phyloP scores from a whole-genome alignment of 1,139 yeast species.

The Yamadazyma spencermartinsiae region DNA sequence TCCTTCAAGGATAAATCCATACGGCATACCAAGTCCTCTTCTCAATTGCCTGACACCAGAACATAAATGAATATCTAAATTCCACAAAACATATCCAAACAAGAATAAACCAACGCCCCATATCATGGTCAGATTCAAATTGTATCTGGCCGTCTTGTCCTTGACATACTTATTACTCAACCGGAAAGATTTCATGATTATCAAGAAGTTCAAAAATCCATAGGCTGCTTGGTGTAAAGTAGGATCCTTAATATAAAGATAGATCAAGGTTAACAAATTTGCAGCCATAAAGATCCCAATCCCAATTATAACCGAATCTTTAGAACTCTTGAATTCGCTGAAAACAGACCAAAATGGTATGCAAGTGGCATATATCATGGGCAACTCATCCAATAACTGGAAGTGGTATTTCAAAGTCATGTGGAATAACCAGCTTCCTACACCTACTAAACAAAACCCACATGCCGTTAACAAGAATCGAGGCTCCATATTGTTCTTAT shows the following conservation, averaged over 20 bases:
- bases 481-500: conserved; percentile 59
- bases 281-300: conserved; percentile 57
- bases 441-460: conserved; percentile 86
- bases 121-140: conserved; percentile 55
- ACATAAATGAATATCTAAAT: conserved; percentile 82
- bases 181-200: conserved; percentile 55
- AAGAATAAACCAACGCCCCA: conserved; percentile 66
- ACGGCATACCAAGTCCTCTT: conserved; percentile 75
- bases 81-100: conserved; percentile 80
- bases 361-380: conserved; percentile 97
- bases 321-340: conserved; percentile 54
- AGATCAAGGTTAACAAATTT: conserved; percentile 57
- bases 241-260: conserved; percentile 70
- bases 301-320: conserved; percentile 49
- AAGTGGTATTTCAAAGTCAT: conserved; percentile 89
- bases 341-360: conserved; percentile 91
- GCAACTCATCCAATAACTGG: conserved; percentile 91
- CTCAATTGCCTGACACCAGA: conserved; percentile 60
- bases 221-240: conserved; percentile 84
- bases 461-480: conserved; percentile 70
- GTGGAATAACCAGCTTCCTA: conserved; percentile 94
- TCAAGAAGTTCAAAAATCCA: conserved; percentile 61
- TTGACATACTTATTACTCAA: conserved; percentile 54
- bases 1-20: conserved; percentile 84
- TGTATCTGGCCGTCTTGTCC: conserved; percentile 44